Evolutionary conservation across 2,329 filamentous ascomycete species (phyloP).

Genomic region (Fusarium abutilonis): DNA sequence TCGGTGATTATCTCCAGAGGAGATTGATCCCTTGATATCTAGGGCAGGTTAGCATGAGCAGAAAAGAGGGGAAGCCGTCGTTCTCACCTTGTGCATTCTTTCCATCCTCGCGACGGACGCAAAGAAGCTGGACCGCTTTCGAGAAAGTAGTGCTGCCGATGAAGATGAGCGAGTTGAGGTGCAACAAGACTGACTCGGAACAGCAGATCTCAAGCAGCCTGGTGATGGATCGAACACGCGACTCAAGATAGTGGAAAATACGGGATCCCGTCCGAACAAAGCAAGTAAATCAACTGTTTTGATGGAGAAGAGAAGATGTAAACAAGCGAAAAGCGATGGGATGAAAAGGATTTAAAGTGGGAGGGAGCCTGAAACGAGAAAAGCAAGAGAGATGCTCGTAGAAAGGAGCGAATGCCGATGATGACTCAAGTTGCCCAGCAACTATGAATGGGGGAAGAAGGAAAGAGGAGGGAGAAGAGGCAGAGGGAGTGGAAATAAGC

Average conservation of each 20-base stretch:
- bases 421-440: background rate
- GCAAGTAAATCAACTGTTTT: too few relatives aligned
- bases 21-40: slow-evolving; percentile 5
- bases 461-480: background rate
- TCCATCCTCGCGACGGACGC: slow-evolving; percentile 3
- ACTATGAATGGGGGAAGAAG: background rate
- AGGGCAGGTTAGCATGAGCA: slow-evolving; percentile 1
- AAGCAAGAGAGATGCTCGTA: background rate
- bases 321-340: too few relatives aligned
- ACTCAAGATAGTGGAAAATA: too few relatives aligned
- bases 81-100: slow-evolving; percentile 5
- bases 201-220: too few relatives aligned
- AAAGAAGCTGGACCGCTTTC: background rate
- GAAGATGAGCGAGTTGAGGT: background rate
- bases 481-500: background rate
- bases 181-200: too few relatives aligned
- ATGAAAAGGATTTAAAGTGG: too few relatives aligned
- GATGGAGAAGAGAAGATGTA: background rate
- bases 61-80: background rate
- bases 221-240: too few relatives aligned
- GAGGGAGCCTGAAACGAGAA: background rate
- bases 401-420: background rate
- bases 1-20: slow-evolving; percentile 18
- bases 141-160: background rate
- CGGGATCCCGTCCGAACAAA: too few relatives aligned